Percentiles rank a stretch among this genome's conserved stretches.
Conservation (phyloP, 768 basidiomycete genomes). For the Leccinum imitatum region DNA sequence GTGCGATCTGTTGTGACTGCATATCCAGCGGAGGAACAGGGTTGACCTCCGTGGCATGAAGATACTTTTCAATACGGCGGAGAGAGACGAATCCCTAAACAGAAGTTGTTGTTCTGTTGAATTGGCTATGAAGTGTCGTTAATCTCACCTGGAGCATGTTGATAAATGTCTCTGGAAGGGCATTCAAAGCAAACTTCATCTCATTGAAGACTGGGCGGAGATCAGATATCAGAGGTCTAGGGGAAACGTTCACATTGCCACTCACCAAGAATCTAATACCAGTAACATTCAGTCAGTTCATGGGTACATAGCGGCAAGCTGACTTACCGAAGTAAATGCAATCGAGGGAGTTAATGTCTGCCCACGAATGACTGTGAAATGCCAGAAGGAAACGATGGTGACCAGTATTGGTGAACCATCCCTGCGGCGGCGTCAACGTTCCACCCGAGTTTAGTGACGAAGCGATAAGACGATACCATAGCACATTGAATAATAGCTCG, state of each 20-base stretch:
- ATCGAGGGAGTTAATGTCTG: constrained; percentile 76
- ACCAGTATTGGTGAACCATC: constrained; percentile 55
- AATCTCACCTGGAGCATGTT: constrained; percentile 72
- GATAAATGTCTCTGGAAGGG: constrained; percentile 88
- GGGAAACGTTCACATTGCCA: neutral
- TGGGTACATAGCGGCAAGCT: neutral
- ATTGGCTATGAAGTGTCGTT: neutral
- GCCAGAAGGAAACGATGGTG: constrained; percentile 64
- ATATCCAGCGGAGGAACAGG: constrained; percentile 55
- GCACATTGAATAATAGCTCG: constrained; percentile 62
- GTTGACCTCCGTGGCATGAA: constrained; percentile 70
- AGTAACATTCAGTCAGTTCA: neutral
- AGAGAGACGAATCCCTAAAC: constrained; percentile 74
- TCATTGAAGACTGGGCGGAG: constrained; percentile 68
- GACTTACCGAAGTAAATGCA: constrained; percentile 71
- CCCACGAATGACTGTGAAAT: constrained; percentile 69
- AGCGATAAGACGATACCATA: constrained; percentile 42
- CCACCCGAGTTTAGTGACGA: neutral
- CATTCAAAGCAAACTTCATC: constrained; percentile 85
- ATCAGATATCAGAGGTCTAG: constrained; percentile 3
- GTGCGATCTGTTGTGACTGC: constrained; percentile 61
- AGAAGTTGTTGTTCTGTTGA: neutral
- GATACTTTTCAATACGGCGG: constrained; percentile 89
- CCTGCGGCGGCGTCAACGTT: constrained; percentile 20
- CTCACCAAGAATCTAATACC: constrained; percentile 42